These are phyloP conservation scores for Cryptococcus sp. DNA, from an alignment of 1,284 basidiomycete genomes.

Conservation along the genomic window DNA sequence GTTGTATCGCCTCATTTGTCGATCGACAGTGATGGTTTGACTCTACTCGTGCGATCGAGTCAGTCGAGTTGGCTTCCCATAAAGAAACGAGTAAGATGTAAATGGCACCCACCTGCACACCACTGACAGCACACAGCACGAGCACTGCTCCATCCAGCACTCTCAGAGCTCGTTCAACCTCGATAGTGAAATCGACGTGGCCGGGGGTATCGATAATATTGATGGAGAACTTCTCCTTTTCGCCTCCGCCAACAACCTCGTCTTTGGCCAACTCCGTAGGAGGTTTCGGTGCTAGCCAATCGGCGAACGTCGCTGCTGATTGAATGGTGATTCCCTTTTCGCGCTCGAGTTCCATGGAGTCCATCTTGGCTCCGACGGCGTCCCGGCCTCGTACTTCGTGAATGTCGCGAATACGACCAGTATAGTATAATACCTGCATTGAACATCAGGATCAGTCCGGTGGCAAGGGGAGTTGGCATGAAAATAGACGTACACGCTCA, in stretches of 20 bases:
- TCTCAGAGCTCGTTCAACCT: constrained; percentile 94
- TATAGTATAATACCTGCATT: constrained; percentile 72
- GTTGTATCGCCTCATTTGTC: constrained; percentile 96
- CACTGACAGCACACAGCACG: constrained; percentile 94
- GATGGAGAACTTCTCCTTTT: constrained; percentile 82
- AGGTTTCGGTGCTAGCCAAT: constrained; percentile 73
- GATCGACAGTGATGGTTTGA: constrained; percentile 98
- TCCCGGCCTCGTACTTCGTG: constrained; percentile 97
- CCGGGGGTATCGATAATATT: constrained; percentile 99
- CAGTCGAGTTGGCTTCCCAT: background rate
- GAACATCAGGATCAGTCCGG: background rate
- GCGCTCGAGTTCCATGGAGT: constrained; percentile 97
- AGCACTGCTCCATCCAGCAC: constrained; percentile 96
- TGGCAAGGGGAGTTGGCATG: background rate
- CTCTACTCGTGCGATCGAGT: constrained; percentile 13
- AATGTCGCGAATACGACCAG: constrained; percentile 91
- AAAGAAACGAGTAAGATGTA: constrained; percentile 3
- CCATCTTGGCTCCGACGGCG: constrained; percentile 98
- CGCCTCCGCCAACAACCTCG: constrained; percentile 55
- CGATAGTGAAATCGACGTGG: constrained; percentile 99
- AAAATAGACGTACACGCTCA: constrained; percentile 68
- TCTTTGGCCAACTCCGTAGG: constrained; percentile 53
- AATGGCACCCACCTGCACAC: constrained; percentile 71
- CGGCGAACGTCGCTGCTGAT: constrained; percentile 96
- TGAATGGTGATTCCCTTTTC: constrained; percentile 99